A percentile compares a stretch with the other conserved stretches of the same genome.
Conservation (phyloP, 2,329 filamentous ascomycete species). For the Curvularia lunata region DNA sequence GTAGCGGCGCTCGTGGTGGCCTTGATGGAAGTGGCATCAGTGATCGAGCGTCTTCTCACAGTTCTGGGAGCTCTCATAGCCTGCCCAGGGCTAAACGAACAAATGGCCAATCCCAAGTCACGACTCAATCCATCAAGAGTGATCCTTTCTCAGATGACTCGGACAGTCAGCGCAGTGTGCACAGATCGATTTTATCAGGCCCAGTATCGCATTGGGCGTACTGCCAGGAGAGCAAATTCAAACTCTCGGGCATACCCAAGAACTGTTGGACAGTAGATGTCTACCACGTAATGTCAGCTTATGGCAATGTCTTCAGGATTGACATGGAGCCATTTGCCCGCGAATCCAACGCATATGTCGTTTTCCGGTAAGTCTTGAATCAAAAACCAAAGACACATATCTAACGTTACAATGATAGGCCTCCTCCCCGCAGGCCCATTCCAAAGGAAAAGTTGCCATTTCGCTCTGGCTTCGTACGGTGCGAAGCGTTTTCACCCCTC, state of each 20-base stretch:
- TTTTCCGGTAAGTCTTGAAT: conserved; percentile 29
- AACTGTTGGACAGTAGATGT: conserved; percentile 28
- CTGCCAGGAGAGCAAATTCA: conserved; percentile 34
- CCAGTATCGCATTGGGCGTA: conserved; percentile 23
- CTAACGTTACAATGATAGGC: conserved; percentile 17
- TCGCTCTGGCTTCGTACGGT: conserved; percentile 5
- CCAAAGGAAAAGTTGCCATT: conserved; percentile 18
- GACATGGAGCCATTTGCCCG: conserved; percentile 26
- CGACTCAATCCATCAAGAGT: background rate
- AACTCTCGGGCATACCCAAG: conserved; percentile 23
- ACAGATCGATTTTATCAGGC: conserved; percentile 8
- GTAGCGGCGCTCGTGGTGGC: conserved; percentile 9
- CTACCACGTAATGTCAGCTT: conserved; percentile 29
- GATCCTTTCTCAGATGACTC: background rate
- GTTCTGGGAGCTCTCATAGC: conserved; percentile 24
- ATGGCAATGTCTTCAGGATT: conserved; percentile 40
- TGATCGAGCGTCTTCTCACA: conserved; percentile 19
- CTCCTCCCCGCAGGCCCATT: conserved; percentile 17
- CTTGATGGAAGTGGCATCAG: conserved; percentile 15
- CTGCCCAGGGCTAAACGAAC: conserved; percentile 9
- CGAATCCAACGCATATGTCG: conserved; percentile 29
- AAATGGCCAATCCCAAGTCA: conserved; percentile 1
- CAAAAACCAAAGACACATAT: background rate
- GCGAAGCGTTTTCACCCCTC: conserved; percentile 8
- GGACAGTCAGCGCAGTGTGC: background rate